Conservation (phyloP, 2,329 filamentous ascomycete genomes). For the Cladophialophora bantiana region DNA sequence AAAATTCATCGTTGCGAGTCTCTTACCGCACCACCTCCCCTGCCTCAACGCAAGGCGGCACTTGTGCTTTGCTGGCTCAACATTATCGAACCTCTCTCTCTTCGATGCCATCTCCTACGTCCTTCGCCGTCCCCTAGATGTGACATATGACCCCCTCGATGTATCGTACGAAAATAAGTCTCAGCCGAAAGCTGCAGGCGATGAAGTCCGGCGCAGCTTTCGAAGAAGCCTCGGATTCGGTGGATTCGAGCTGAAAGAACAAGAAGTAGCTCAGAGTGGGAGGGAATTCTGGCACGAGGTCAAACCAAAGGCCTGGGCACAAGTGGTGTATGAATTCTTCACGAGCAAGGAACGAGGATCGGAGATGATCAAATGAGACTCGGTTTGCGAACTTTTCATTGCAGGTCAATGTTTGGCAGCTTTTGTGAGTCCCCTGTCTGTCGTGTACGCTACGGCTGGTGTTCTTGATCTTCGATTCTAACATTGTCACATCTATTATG, state of each 20-base stretch:
- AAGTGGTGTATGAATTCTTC: slow-evolving; percentile 11
- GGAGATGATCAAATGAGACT: background rate
- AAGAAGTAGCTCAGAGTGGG: background rate
- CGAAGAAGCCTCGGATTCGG: background rate
- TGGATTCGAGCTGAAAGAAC: slow-evolving; percentile 5
- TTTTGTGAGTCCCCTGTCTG: background rate
- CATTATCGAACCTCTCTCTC: slow-evolving; percentile 9
- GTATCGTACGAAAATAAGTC: background rate
- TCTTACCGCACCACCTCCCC: slow-evolving; percentile 10
- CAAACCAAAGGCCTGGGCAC: slow-evolving; percentile 6
- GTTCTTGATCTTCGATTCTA: background rate
- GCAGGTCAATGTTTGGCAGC: background rate
- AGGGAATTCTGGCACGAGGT: background rate
- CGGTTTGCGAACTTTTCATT: background rate
- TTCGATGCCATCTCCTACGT: slow-evolving; percentile 21
- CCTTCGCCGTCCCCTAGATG: slow-evolving; percentile 10
- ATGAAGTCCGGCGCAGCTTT: background rate
- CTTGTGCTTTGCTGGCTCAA: slow-evolving; percentile 17
- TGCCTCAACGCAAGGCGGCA: slow-evolving; percentile 1
- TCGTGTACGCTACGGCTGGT: background rate
- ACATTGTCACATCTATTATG: background rate
- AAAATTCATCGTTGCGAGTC: slow-evolving; percentile 12
- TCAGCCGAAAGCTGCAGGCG: background rate
- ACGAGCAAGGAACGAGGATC: background rate
- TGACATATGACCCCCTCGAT: slow-evolving; percentile 6